Evolutionary conservation across 805 yeast genomes (phyloP), one percentile per base, ranked within the genome.

Genomic region (Candida easanensis): DNA sequence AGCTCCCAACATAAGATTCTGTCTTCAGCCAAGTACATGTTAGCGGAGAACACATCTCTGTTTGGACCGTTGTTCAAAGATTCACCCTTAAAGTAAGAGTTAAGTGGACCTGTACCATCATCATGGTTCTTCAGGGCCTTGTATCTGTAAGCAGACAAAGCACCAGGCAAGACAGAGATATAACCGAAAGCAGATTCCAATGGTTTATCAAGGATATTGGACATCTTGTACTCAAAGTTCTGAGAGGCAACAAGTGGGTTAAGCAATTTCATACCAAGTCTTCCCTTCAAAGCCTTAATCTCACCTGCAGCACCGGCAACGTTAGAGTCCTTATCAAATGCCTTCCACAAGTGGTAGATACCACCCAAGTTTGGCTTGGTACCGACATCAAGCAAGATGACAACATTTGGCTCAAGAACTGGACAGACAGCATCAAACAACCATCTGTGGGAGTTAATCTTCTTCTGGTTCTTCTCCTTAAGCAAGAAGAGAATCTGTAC

Each of bases 261-360:
- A 18, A 87, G 62, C 48, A 93, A 69, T 51, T 90, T 88, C 19
- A 68, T 57, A 77, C 97, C 88, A 22, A 81, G 84, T 55, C 81
- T 85, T 34, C 99, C 99, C 56, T 88, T 89, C 87, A 91, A 84
- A 0, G 98, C 88, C 49, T 85, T 85, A 60, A 93, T 90, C 64
- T 93, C 98, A 49, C 99, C 99, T 13, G 98, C 97, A 1, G 96
- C 99, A 50, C 99, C 99, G 0, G 97, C 99, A 41, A 93, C 96
- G 56, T 91, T 90, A 1, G 97, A 89, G 61, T 93, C 97, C 53
- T 81, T 76, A 63, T 93, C 99, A 64, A 93, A 93, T 0, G 97
- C 95, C 64, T 93, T 93, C 99, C 99, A 93, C 46, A 93, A 70
- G 54, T 91, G 93, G 59, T 93, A 95, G 20, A 91, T 71, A 0